Conservation (phyloP, 2,329 filamentous ascomycete species). For the Madurella mycetomatis region DNA sequence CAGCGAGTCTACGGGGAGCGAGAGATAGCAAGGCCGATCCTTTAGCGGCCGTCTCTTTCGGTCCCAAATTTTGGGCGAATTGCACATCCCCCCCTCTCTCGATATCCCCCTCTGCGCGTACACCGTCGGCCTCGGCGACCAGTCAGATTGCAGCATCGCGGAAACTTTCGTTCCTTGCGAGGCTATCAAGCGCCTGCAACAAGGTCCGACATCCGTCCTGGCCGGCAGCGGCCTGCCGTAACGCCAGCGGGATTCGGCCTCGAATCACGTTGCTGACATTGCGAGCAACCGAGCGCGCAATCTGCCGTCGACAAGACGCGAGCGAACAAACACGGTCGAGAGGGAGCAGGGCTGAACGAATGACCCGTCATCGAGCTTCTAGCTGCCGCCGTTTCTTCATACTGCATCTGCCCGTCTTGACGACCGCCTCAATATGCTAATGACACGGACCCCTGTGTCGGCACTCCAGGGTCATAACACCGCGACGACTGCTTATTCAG, state of each 20-base stretch:
- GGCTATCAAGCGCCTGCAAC: constrained; percentile 17
- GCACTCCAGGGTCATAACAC: constrained; percentile 43
- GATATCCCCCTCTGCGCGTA: constrained; percentile 32
- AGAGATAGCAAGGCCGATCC: constrained; percentile 9
- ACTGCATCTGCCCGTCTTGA: constrained; percentile 16
- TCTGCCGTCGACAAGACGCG: neutral
- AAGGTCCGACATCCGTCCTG: constrained; percentile 2
- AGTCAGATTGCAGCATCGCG: constrained; percentile 35
- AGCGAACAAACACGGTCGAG: neutral
- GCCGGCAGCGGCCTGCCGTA: constrained; percentile 1
- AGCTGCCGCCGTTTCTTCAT: constrained; percentile 11
- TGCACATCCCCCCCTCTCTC: constrained; percentile 28
- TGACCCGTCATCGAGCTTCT: constrained; percentile 5
- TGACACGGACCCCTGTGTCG: constrained; percentile 46
- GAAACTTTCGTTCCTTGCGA: constrained; percentile 23
- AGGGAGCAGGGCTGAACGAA: constrained; percentile 9
- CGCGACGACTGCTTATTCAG: constrained; percentile 27
- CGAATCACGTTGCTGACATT: neutral
- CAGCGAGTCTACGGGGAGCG: constrained; percentile 9
- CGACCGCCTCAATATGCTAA: constrained; percentile 44
- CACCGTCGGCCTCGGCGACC: constrained; percentile 31
- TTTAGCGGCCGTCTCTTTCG: constrained; percentile 12
- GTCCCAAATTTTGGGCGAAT: constrained; percentile 32
- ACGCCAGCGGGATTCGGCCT: neutral
- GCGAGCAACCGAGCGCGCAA: neutral